Evolutionary conservation across 805 yeast species (phyloP).

Genomic region (Candida lessepsii): DNA sequence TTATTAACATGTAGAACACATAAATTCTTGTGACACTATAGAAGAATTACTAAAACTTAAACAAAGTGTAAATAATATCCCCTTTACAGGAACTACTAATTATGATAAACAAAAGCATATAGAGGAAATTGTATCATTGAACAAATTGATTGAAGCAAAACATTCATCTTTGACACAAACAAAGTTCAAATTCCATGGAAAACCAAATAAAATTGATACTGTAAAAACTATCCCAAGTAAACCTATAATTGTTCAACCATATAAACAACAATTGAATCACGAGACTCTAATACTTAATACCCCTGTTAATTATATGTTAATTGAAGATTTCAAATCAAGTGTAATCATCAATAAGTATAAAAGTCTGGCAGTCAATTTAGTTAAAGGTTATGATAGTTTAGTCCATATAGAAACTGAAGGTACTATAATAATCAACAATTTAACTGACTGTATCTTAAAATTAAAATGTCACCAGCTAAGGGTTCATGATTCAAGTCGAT

Average conservation of each 20-base stretch:
- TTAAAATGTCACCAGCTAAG: constrained; percentile 32
- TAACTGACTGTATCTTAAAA: constrained; percentile 18
- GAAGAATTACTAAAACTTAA: not conserved
- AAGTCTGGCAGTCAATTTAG: constrained; percentile 24
- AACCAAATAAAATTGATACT: constrained; percentile 20
- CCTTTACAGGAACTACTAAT: constrained; percentile 3
- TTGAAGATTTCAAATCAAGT: constrained; percentile 3
- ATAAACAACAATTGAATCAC: not conserved
- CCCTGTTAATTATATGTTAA: constrained; percentile 5
- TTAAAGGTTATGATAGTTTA: constrained; percentile 16
- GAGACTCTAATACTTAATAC: not conserved
- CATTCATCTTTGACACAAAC: constrained; percentile 14
- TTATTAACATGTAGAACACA: not conserved
- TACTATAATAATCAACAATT: constrained; percentile 28
- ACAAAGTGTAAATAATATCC: not conserved
- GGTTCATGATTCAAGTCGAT: constrained; percentile 21
- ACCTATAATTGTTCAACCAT: constrained; percentile 2
- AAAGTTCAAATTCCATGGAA: constrained; percentile 29
- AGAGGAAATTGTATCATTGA: constrained; percentile 18
- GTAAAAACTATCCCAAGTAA: not conserved
- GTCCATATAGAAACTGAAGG: constrained; percentile 25
- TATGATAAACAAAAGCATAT: constrained; percentile 25
- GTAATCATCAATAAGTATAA: constrained; percentile 11
- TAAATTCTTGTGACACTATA: not conserved
- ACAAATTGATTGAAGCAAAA: constrained; percentile 22